Evolutionary conservation across 2,329 filamentous ascomycete genomes (phyloP), one percentile per base, ranked within the genome.

Genomic region (Calonectria pseudoreteaudii): DNA sequence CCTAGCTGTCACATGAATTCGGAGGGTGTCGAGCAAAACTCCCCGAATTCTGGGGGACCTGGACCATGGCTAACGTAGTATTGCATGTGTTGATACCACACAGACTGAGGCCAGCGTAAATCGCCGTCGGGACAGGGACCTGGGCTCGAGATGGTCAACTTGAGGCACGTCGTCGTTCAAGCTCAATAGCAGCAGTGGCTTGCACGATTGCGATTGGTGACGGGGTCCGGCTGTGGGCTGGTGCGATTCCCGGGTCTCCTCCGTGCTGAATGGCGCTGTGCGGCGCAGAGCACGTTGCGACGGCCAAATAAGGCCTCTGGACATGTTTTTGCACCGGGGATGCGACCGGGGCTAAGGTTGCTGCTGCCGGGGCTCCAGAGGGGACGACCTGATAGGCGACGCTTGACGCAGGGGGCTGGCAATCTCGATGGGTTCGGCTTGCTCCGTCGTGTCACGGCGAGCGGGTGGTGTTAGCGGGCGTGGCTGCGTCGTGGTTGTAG

Each of bases 111-210:
- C 65, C 70, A 66, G 70, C 71, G 71, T 72, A 69, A 72, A 69
- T 60, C 41, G 50, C 60, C 71, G 71, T 68, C 60, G 66, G 66
- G 50, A 50, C 70, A 72, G 66, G 66, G 71, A 66, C 66, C 52
- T 50, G 58, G 50, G 23, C 38, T 28, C 26, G 60, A 64, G 44
- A 49, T 56, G 23, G 38, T 38, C 53, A 67, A 72, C 58, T 64
- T 41, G 60, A 52, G 34, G 56, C 31, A 60, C 56, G n/a, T 60
- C 52, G 52, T 31, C 56, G 56, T 60, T 60, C 56, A 60, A 36
- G 50, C 26, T 28, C 50, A 26, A 28, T 28, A 20, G 14, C 34
- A 26, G 56, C 34, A 47, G 60, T 47, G 60, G 38, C 60, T 44
- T 64, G 60, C 23, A 18, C 36, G 16, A 26, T 44, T 70, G 20